phyloP scores from a whole-genome alignment of 2,329 filamentous ascomycete species.

The Clonostachys solani region DNA sequence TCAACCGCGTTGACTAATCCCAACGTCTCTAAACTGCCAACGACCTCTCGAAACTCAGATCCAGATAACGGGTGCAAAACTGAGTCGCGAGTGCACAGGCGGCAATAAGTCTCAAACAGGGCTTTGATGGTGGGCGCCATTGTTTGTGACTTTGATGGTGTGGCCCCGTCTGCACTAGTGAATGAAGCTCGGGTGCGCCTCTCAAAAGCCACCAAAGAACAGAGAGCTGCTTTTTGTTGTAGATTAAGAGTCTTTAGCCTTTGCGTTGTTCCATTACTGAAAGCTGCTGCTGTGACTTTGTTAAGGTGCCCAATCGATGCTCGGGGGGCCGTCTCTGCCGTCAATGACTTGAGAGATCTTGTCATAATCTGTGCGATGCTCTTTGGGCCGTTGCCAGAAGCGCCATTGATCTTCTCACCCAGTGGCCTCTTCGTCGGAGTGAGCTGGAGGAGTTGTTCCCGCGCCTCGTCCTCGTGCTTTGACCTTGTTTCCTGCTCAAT shows the following conservation, averaged over 20 bases:
- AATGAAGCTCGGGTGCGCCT: conserved; percentile 56
- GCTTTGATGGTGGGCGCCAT: conserved; percentile 76
- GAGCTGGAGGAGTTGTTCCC: conserved; percentile 51
- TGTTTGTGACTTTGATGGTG: conserved; percentile 53
- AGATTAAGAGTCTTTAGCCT: conserved; percentile 85
- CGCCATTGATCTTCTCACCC: conserved; percentile 73
- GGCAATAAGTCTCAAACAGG: conserved; percentile 79
- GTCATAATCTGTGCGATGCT: conserved; percentile 43
- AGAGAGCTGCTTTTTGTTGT: conserved; percentile 93
- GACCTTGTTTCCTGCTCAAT: conserved; percentile 80
- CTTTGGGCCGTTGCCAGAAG: conserved; percentile 29
- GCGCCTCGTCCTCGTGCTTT: conserved; percentile 62
- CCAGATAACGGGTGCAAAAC: conserved; percentile 83
- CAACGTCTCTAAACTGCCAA: conserved; percentile 83
- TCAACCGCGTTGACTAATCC: conserved; percentile 71
- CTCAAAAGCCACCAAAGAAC: conserved; percentile 83
- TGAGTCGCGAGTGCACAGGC: conserved; percentile 82
- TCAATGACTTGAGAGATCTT: conserved; percentile 57
- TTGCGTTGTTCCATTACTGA: conserved; percentile 83
- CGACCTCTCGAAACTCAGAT: conserved; percentile 91
- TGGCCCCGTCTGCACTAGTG: conserved; percentile 43
- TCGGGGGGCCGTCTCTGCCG: conserved; percentile 75
- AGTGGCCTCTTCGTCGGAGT: conserved; percentile 74
- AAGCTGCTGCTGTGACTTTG: conserved; percentile 82
- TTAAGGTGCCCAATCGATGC: conserved; percentile 89